Evolutionary conservation across 192 early-diverging fungal genomes (phyloP).

Genomic region (Oehlia diaphana): DNA sequence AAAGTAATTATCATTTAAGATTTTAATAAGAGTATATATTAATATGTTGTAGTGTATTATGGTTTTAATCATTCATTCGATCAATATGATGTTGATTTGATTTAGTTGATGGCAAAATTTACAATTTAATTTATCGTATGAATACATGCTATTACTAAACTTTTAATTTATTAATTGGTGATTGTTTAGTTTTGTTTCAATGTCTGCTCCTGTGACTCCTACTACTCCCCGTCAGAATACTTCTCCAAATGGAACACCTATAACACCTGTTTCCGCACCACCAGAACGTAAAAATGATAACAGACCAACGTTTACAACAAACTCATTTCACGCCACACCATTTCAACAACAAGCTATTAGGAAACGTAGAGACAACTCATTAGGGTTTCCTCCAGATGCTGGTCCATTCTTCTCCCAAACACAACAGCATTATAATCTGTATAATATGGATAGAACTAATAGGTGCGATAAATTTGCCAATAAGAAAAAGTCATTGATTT

Average conservation of each 20-base stretch:
- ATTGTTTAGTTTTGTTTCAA: not conserved
- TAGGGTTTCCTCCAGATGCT: slow-evolving; percentile 43
- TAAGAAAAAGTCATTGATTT: not conserved
- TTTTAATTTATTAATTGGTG: not conserved
- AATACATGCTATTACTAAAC: not conserved
- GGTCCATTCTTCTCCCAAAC: slow-evolving; percentile 72
- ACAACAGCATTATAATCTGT: slow-evolving; percentile 60
- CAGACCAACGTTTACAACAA: slow-evolving; percentile 2
- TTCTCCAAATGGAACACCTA: slow-evolving; percentile 5
- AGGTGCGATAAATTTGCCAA: slow-evolving; percentile 35
- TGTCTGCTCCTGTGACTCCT: slow-evolving; percentile 12
- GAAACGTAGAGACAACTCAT: slow-evolving; percentile 13
- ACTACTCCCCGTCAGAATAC: slow-evolving; percentile 16
- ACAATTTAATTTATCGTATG: not conserved
- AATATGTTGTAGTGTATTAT: not conserved
- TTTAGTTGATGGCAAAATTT: not conserved
- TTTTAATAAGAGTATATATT: not conserved
- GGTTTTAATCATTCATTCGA: not conserved
- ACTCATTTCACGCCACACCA: slow-evolving; percentile 12
- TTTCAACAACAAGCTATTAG: slow-evolving; percentile 10
- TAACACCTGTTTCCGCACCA: not conserved
- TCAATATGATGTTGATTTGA: not conserved
- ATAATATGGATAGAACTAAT: slow-evolving; percentile 59
- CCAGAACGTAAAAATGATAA: slow-evolving; percentile 12
- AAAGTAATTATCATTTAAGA: not conserved